Percentiles rank a stretch among this genome's conserved stretches.
Conservation (phyloP, 495 filamentous ascomycete species). For the Xylaria nigripes region DNA sequence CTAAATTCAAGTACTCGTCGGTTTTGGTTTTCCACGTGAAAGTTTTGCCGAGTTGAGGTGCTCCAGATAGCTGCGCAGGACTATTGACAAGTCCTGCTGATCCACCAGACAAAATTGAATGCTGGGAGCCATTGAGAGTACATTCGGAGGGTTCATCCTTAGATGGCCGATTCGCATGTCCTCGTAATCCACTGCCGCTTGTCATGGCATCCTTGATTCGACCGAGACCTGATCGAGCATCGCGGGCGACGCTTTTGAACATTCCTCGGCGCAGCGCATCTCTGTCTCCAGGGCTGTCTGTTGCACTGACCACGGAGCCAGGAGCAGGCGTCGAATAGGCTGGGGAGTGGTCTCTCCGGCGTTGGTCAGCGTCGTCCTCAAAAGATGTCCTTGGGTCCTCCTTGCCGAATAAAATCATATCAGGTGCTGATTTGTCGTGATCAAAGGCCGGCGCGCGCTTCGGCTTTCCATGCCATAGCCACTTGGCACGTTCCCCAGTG, state of each 20-base stretch:
- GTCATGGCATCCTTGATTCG: constrained; percentile 75
- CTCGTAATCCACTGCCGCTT: constrained; percentile 42
- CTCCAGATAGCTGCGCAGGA: constrained; percentile 10
- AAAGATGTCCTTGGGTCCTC: constrained; percentile 39
- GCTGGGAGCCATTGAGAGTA: constrained; percentile 28
- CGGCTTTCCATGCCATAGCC: constrained; percentile 88
- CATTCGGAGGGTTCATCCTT: constrained; percentile 35
- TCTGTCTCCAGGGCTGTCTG: constrained; percentile 48
- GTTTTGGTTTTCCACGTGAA: constrained; percentile 52
- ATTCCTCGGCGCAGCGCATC: constrained; percentile 62
- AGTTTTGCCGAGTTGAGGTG: constrained; percentile 30
- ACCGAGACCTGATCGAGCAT: constrained; percentile 74
- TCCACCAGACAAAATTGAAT: constrained; percentile 31
- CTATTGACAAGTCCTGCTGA: constrained; percentile 16
- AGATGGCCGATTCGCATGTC: constrained; percentile 41
- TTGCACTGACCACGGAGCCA: constrained; percentile 32
- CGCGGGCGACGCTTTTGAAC: constrained; percentile 73
- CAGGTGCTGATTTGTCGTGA: constrained; percentile 44
- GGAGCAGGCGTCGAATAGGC: constrained; percentile 30
- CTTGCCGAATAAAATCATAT: constrained; percentile 56
- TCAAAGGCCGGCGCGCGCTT: constrained; percentile 45
- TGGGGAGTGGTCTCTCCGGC: constrained; percentile 35
- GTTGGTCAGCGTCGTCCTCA: constrained; percentile 39
- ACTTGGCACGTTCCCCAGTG: constrained; percentile 75
- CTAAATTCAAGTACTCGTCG: constrained; percentile 41